A percentile compares a stretch with the other conserved stretches of the same genome.
phyloP scores from a whole-genome alignment of 345 rosid species.

The Brassica cretica region DNA sequence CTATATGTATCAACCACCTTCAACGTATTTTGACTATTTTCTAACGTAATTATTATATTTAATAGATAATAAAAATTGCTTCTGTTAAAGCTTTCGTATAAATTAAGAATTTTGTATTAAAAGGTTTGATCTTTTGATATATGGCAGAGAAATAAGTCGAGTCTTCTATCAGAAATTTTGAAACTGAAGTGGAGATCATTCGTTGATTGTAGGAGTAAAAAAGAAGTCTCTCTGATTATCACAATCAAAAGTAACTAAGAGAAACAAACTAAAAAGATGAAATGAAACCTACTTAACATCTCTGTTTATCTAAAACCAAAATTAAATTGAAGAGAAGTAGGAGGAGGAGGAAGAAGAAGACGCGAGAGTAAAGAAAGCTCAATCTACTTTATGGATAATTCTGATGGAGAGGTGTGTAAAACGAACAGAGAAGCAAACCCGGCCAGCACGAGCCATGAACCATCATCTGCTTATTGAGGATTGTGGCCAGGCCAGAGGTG shows the following conservation, averaged over 20 bases:
- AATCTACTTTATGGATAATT: constrained; percentile 36
- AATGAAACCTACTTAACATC: constrained; percentile 35
- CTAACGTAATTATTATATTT: constrained; percentile 23
- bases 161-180: neutral
- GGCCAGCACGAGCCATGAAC: neutral
- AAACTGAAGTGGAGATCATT: neutral
- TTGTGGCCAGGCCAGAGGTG: constrained; percentile 32
- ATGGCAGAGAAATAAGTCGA: neutral
- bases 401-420: constrained; percentile 25
- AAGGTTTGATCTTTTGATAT: neutral
- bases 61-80: constrained; percentile 17
- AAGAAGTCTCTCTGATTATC: constrained; percentile 25
- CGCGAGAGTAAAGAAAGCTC: constrained; percentile 32
- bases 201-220: neutral
- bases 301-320: constrained; percentile 37
- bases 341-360: neutral
- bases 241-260: constrained; percentile 26
- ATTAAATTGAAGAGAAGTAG: constrained; percentile 23
- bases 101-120: neutral
- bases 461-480: constrained; percentile 27
- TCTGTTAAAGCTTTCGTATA: constrained; percentile 17
- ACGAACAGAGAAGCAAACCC: constrained; percentile 27
- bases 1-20: constrained; percentile 2
- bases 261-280: constrained; percentile 33
- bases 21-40: constrained; percentile 11